Percentiles rank a stretch among this genome's conserved stretches.
phyloP scores from a whole-genome alignment of 192 early-diverging fungal genomes.

The Piromyces finnis region DNA sequence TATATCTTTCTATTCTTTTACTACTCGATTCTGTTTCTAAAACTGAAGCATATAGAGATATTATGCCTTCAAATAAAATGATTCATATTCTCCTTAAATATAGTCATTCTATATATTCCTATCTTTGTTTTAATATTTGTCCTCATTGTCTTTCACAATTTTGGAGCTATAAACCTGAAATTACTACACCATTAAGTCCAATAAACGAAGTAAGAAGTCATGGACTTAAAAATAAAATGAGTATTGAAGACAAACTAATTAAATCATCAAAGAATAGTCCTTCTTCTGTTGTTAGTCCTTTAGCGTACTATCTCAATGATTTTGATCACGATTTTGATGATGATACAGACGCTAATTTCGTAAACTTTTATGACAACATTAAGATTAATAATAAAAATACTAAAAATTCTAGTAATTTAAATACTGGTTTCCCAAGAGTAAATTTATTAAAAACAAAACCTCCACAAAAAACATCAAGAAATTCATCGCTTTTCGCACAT shows the following conservation, averaged over 20 bases:
- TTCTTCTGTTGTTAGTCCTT: background rate
- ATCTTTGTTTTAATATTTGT: background rate
- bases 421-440: background rate
- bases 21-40: background rate
- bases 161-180: background rate
- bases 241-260: background rate
- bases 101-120: background rate
- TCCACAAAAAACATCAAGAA: background rate
- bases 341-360: background rate
- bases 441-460: background rate
- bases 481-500: background rate
- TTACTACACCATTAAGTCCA: background rate
- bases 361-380: background rate
- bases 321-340: background rate
- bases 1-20: background rate
- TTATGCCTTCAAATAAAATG: background rate
- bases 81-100: background rate
- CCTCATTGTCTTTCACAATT: background rate
- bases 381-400: background rate
- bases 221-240: background rate
- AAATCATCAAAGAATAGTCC: background rate
- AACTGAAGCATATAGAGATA: background rate
- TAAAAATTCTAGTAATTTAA: background rate
- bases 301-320: background rate
- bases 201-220: background rate